Evolutionary conservation across 176 grass and related monocot genomes (phyloP).

Genomic region (Triticum turgidum): DNA sequence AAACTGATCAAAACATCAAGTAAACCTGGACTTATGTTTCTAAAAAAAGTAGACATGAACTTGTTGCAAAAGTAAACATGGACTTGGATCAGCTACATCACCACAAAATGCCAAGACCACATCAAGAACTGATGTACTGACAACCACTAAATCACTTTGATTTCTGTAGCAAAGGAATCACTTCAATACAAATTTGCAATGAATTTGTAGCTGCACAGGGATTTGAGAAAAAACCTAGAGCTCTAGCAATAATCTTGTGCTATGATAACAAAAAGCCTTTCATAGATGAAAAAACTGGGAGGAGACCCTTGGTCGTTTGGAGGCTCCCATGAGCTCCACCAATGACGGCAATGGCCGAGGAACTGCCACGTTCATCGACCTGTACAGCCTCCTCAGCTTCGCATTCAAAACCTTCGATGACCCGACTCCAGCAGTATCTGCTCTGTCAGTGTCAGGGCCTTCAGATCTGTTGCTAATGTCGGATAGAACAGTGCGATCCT

Average conservation of each 20-base stretch:
- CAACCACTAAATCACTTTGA: neutral
- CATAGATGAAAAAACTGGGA: neutral
- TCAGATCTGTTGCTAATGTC: slow-evolving; percentile 4
- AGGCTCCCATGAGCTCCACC: slow-evolving; percentile 50
- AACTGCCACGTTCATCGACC: slow-evolving; percentile 60
- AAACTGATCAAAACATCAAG: neutral
- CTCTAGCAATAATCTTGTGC: neutral
- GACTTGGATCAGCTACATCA: neutral
- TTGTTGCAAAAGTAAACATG: neutral
- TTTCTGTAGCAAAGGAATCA: neutral
- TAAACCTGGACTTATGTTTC: neutral
- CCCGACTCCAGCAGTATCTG: neutral
- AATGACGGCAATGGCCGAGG: slow-evolving; percentile 63
- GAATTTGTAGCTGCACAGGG: neutral
- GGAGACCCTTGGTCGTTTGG: slow-evolving; percentile 53
- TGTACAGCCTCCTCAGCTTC: slow-evolving; percentile 62
- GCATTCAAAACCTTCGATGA: slow-evolving; percentile 40
- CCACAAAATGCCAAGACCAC: neutral
- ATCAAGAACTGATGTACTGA: neutral
- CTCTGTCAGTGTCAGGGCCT: neutral
- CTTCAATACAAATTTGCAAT: neutral
- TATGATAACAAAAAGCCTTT: neutral
- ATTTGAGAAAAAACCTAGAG: neutral
- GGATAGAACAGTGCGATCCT: neutral
- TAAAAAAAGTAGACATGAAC: neutral